Conservation (phyloP, 805 yeast species). For the Teunomyces cretensis region DNA sequence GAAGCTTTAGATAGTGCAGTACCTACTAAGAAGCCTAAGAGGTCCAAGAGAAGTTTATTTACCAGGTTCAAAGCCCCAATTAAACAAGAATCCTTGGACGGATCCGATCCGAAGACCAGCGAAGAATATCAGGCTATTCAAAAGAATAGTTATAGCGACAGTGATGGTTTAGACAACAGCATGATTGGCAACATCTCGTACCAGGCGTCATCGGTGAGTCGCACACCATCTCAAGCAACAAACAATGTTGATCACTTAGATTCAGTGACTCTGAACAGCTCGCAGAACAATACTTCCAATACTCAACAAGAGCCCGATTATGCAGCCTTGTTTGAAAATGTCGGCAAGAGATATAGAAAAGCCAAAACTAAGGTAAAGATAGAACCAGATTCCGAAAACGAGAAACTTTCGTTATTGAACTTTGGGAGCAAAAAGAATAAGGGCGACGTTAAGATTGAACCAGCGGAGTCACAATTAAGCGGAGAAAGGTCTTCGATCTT, state of each 20-base stretch:
- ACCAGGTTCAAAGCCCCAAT: slow-evolving; percentile 34
- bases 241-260: slow-evolving; percentile 10
- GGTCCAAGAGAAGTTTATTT: slow-evolving; percentile 36
- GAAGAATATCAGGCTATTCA: slow-evolving; percentile 5
- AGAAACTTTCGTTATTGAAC: slow-evolving; percentile 4
- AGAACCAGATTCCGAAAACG: slow-evolving; percentile 13
- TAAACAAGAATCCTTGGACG: slow-evolving; percentile 13
- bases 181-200: slow-evolving; percentile 8
- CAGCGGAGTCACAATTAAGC: not conserved
- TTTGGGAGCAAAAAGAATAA: slow-evolving; percentile 4
- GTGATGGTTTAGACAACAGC: slow-evolving; percentile 8
- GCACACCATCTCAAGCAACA: slow-evolving; percentile 22
- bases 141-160: slow-evolving; percentile 10
- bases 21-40: slow-evolving; percentile 26
- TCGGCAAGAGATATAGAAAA: slow-evolving; percentile 38
- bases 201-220: slow-evolving; percentile 15
- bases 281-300: slow-evolving; percentile 7
- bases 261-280: slow-evolving; percentile 15
- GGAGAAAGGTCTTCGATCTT: not conserved
- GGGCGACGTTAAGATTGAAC: slow-evolving; percentile 1
- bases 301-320: slow-evolving; percentile 36
- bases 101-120: not conserved
- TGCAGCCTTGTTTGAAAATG: slow-evolving; percentile 44
- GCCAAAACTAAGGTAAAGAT: slow-evolving; percentile 21
- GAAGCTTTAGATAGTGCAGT: slow-evolving; percentile 13